A percentile compares a stretch with the other conserved stretches of the same genome.
Evolutionary conservation across 1,284 basidiomycete species (phyloP).

Genomic region (Xerocomus cyaneibrunnescens): DNA sequence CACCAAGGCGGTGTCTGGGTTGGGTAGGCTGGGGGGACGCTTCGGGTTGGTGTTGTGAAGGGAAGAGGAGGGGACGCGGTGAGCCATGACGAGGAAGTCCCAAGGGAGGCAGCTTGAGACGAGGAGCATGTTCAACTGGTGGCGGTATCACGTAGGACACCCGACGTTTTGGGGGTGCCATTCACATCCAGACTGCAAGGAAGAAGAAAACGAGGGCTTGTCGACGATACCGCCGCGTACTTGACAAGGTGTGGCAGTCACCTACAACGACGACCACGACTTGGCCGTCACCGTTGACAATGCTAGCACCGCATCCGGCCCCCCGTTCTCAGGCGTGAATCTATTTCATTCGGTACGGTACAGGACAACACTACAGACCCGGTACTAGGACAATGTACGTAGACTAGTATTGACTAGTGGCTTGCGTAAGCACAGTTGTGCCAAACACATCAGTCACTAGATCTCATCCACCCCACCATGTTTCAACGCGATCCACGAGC

Average conservation of each 20-base stretch:
- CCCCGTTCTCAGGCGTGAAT: slow-evolving; percentile 1
- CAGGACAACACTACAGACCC: too few species aligned
- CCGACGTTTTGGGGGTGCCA: slow-evolving; percentile 51
- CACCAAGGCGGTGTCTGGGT: slow-evolving; percentile 84
- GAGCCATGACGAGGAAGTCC: slow-evolving; percentile 60
- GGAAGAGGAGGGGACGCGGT: slow-evolving; percentile 64
- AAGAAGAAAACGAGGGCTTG: neutral
- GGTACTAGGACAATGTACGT: too few species aligned
- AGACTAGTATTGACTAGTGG: too few species aligned
- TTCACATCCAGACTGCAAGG: slow-evolving; percentile 26
- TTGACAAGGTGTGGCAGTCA: slow-evolving; percentile 5
- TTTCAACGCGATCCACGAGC: slow-evolving; percentile 85
- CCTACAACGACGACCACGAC: slow-evolving; percentile 6
- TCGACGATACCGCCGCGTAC: neutral
- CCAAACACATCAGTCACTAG: neutral
- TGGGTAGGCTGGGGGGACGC: slow-evolving; percentile 36
- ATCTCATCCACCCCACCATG: slow-evolving; percentile 41
- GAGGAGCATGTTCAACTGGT: slow-evolving; percentile 60
- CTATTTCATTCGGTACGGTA: too few species aligned
- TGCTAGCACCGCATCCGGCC: slow-evolving; percentile 14
- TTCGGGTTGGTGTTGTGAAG: slow-evolving; percentile 30
- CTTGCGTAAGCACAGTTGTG: slow-evolving; percentile 30
- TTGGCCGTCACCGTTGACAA: neutral
- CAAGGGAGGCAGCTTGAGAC: slow-evolving; percentile 69
- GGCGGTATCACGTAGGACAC: slow-evolving; percentile 87